Base-by-base conservation (phyloP, 2,329 filamentous ascomycete species). In the Beauveria sp. region DNA sequence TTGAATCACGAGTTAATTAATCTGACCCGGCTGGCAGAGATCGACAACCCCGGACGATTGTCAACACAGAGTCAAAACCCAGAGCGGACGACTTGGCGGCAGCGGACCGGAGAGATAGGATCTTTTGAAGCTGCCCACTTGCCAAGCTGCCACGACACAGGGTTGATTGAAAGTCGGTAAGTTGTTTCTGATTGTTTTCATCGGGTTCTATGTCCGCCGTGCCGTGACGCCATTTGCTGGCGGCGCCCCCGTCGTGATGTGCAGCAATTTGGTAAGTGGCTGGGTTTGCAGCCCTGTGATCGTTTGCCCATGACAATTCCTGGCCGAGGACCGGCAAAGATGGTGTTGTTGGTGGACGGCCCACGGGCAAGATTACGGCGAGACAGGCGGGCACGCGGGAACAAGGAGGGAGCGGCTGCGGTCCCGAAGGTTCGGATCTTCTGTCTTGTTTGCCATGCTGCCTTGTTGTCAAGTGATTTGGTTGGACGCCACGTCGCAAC, bases 281-380 rank as follows among this genome's bases (percentile, higher is more conserved):
- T 59, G 56, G 56, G 48, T 59, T 59, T 59, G 56, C 56, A 59
- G 56, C 56, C 56, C 48, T 53, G 47, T 44, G 44, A 30, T 37
- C 40, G 56, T 59, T 53, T 59, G 48, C 40, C 34, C 48, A 53
- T 53, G 34, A 0, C 34, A 14, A 16, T 37, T 7, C 5, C 26
- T 26, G 26, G 26, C 26, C 34, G 34, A 6, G 34, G 34, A 37
- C 12, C 34, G 34, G 34, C 34, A 37, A 37, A 37, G 34, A 37
- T 37, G 34, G 12, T 37, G 34, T 37, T 37, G 34, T 37, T 37
- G 34, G 34, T 37, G 34, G 34, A 37, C 12, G 16, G 54, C 12
- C 54, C n/a, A 44, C 18, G 24, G 37, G 41, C 28, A 30, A 58
- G 34, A 51, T 30, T 50, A 22, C 37, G 40, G 37, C 56, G 34